Percentiles rank a stretch among this genome's conserved stretches.
phyloP scores from a whole-genome alignment of 345 rosid genomes.

The Bruguiera gymnorhiza region DNA sequence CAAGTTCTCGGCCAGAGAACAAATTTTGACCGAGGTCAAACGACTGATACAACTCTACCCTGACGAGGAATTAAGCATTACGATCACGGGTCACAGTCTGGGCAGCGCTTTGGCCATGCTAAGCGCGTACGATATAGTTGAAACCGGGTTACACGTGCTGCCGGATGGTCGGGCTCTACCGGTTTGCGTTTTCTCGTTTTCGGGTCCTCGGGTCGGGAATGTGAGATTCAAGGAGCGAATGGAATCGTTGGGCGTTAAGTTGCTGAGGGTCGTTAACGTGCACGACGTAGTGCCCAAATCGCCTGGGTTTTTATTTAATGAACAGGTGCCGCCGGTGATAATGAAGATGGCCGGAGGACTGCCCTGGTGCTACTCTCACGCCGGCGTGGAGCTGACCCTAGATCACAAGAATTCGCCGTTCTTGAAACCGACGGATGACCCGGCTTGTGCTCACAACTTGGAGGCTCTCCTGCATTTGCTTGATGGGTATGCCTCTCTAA shows the following conservation, averaged over 20 bases:
- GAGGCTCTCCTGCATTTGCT: slow-evolving; percentile 77
- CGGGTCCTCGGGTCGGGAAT: slow-evolving; percentile 84
- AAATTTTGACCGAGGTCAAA: slow-evolving; percentile 56
- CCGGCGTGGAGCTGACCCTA: slow-evolving; percentile 65
- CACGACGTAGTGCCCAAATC: slow-evolving; percentile 65
- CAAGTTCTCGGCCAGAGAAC: slow-evolving; percentile 70
- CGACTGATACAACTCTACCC: slow-evolving; percentile 42
- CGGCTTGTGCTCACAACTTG: slow-evolving; percentile 58
- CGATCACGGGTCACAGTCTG: slow-evolving; percentile 76
- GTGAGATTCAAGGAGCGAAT: slow-evolving; percentile 59
- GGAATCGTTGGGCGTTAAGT: slow-evolving; percentile 57
- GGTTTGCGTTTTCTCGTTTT: slow-evolving; percentile 50
- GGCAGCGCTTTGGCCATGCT: slow-evolving; percentile 76
- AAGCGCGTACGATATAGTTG: slow-evolving; percentile 71
- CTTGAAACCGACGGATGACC: slow-evolving; percentile 48
- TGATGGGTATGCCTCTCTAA: slow-evolving; percentile 59
- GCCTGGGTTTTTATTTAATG: slow-evolving; percentile 74
- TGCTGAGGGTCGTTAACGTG: slow-evolving; percentile 67
- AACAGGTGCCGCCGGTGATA: slow-evolving; percentile 36
- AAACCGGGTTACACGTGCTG: slow-evolving; percentile 50
- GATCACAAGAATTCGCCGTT: slow-evolving; percentile 73
- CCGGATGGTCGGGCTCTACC: slow-evolving; percentile 40
- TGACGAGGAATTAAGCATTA: slow-evolving; percentile 59
- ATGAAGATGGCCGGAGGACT: slow-evolving; percentile 49
- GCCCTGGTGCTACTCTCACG: slow-evolving; percentile 85